Evolutionary conservation across 2,329 filamentous ascomycete genomes (phyloP).

Genomic region (Xylaria sp.): DNA sequence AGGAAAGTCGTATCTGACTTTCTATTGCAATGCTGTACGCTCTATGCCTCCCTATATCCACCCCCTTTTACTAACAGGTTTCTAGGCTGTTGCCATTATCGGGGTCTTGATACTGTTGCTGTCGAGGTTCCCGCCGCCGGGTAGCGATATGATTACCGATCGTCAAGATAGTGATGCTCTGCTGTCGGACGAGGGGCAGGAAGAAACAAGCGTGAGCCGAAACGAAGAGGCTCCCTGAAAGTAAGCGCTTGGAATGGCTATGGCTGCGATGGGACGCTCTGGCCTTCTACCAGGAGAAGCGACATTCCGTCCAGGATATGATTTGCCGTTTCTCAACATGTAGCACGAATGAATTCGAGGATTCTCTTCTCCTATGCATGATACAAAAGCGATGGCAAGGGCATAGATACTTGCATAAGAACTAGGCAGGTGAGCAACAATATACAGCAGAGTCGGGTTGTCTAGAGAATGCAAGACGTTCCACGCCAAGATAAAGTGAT

Average conservation of each 20-base stretch:
- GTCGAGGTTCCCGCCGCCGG: conserved; percentile 41
- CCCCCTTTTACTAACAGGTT: background rate
- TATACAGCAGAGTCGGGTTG: background rate
- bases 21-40: conserved; percentile 46
- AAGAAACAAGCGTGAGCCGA: background rate
- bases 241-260: background rate
- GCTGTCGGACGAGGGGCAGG: background rate
- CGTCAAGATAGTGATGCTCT: conserved; percentile 23
- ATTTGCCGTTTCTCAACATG: background rate
- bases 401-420: background rate
- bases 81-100: conserved; percentile 42
- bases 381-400: background rate
- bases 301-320: background rate
- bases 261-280: background rate
- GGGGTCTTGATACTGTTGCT: conserved; percentile 40
- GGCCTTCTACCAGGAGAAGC: background rate
- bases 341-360: background rate
- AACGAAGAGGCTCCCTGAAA: background rate
- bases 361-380: background rate
- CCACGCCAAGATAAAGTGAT: background rate
- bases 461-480: background rate
- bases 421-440: background rate
- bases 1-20: conserved; percentile 43
- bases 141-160: conserved; percentile 38
- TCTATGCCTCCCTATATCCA: background rate